Percentiles rank a stretch among this genome's conserved stretches.
Conservation (phyloP, 768 basidiomycete species). For the Boletus subcaerulescens region DNA sequence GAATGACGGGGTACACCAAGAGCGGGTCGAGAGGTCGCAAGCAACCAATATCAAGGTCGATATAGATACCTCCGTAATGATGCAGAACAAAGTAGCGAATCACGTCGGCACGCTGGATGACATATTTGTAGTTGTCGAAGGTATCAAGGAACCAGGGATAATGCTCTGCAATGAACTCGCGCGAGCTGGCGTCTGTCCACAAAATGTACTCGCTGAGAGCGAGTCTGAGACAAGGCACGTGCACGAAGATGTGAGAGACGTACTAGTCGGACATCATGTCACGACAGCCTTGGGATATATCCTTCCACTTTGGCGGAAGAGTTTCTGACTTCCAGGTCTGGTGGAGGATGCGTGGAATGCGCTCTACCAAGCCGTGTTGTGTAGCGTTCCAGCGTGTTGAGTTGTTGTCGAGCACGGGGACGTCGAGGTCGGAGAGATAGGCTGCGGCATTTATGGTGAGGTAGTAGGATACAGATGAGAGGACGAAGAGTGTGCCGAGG, state of each 20-base stretch:
- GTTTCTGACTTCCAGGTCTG: constrained; percentile 97
- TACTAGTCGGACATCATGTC: constrained; percentile 97
- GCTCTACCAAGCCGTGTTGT: constrained; percentile 60
- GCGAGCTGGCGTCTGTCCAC: constrained; percentile 92
- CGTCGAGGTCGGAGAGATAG: constrained; percentile 76
- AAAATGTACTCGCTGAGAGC: constrained; percentile 83
- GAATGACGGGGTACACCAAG: constrained; percentile 79
- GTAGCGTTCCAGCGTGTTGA: constrained; percentile 62
- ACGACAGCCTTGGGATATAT: constrained; percentile 78
- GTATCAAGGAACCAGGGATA: constrained; percentile 94
- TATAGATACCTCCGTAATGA: constrained; percentile 91
- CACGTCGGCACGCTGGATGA: constrained; percentile 93
- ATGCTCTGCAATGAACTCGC: constrained; percentile 82
- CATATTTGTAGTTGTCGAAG: constrained; percentile 87
- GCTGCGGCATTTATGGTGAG: constrained; percentile 76
- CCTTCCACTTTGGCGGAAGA: constrained; percentile 78
- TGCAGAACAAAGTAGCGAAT: constrained; percentile 98
- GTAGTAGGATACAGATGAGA: constrained; percentile 89
- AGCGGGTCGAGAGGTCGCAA: constrained; percentile 82
- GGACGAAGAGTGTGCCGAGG: constrained; percentile 84
- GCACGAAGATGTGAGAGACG: constrained; percentile 34
- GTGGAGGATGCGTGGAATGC: constrained; percentile 89
- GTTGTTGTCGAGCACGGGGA: constrained; percentile 55
- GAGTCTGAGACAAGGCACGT: constrained; percentile 15
- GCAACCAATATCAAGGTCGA: constrained; percentile 97